phyloP scores from a whole-genome alignment of 352 stramenopile species.

The Phytophthora vignae region DNA sequence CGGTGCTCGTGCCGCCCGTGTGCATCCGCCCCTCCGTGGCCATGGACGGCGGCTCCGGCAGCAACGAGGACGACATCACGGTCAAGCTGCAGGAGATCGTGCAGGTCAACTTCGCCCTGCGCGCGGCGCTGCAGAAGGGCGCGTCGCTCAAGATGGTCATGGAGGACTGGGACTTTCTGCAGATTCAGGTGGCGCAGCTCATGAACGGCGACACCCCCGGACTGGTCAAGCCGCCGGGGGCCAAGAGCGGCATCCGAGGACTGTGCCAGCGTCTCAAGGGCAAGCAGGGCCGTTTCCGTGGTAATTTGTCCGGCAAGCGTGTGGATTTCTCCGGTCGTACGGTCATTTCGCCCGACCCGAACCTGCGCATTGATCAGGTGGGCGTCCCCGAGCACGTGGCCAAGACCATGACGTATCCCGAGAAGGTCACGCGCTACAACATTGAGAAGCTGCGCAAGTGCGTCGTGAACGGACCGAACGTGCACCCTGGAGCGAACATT shows the following conservation, averaged over 20 bases:
- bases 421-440: constrained; percentile 98
- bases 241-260: constrained; percentile 95
- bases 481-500: constrained; percentile 97
- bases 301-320: constrained; percentile 99
- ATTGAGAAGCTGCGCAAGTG: constrained; percentile 96
- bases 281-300: constrained; percentile 98
- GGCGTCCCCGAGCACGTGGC: constrained; percentile 97
- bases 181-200: constrained; percentile 97
- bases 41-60: constrained; percentile 96
- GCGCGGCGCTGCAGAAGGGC: constrained; percentile 94
- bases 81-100: constrained; percentile 99
- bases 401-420: constrained; percentile 99
- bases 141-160: constrained; percentile 98
- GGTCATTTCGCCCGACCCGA: constrained; percentile 99
- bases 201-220: constrained; percentile 99
- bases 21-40: constrained; percentile 98
- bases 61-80: constrained; percentile 99
- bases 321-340: constrained; percentile 99
- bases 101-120: constrained; percentile 98
- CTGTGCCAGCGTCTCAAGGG: constrained; percentile 98
- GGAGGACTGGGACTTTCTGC: constrained; percentile 99
- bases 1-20: constrained; percentile 98
- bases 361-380: constrained; percentile 95
- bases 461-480: constrained; percentile 96
- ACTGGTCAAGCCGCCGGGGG: constrained; percentile 94